These are phyloP conservation scores for Glebionis coronaria DNA, from an alignment of 129 eudicot genomes.

Conservation along the genomic window DNA sequence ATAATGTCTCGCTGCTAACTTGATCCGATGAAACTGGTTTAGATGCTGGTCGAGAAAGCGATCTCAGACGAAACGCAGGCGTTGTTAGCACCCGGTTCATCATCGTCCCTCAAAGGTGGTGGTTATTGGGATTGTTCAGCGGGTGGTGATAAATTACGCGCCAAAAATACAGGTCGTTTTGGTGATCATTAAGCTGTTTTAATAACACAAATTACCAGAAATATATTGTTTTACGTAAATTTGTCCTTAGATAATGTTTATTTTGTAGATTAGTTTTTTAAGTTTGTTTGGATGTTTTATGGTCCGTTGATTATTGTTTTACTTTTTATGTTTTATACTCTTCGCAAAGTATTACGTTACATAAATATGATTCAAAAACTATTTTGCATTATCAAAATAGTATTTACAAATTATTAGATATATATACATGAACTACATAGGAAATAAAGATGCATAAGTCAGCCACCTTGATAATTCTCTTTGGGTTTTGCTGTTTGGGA, in stretches of 20 bases:
- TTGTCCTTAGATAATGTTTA: background rate
- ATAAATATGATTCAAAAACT: too few species aligned
- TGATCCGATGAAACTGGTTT: constrained; percentile 35
- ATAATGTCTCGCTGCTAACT: constrained; percentile 40
- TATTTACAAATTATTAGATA: too few species aligned
- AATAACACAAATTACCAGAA: constrained; percentile 11
- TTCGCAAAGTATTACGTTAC: too few species aligned
- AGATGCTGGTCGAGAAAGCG: constrained; percentile 40
- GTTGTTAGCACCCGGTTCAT: constrained; percentile 64
- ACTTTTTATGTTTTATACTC: too few species aligned
- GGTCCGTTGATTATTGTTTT: background rate
- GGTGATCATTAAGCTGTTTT: constrained; percentile 20
- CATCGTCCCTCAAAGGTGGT: constrained; percentile 34
- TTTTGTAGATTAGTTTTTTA: background rate
- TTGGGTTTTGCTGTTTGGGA: too few species aligned
- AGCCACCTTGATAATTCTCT: too few species aligned
- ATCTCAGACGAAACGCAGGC: constrained; percentile 56
- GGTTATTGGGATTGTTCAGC: constrained; percentile 25
- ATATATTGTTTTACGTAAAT: background rate
- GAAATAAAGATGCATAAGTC: too few species aligned
- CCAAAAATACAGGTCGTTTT: constrained; percentile 18
- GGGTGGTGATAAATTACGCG: constrained; percentile 34
- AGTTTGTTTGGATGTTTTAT: constrained; percentile 2
- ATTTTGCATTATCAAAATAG: too few species aligned
- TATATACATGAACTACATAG: too few species aligned